Evolutionary conservation across 441 rosid species (phyloP), one percentile per base, ranked within the genome.

Genomic region (Pelargonium fulgidum): DNA sequence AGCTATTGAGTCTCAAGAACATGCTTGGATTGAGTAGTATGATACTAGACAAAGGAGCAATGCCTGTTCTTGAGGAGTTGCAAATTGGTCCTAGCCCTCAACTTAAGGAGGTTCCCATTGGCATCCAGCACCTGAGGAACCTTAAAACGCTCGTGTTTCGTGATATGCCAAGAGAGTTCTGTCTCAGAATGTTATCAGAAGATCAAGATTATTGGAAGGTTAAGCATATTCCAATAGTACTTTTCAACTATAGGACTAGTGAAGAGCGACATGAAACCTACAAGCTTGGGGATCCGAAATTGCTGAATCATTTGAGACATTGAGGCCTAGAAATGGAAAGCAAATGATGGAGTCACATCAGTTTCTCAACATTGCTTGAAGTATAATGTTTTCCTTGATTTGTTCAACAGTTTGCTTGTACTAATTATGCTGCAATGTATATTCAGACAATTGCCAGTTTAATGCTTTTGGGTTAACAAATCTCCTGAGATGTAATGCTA

Each of bases 61-160:
- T 65, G 29, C 63, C 69, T 36, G n/a, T 56, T 52, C 74, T 71
- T 52, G 64, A 71, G 52, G 50, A 64, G 62, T 36, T 71, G 26
- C 20, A 13, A 6, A 36, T 71, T 11, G 54, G 69, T n/a, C 63
- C 68, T 12, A 26, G 66, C 64, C 68, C 62, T 50, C 52, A 50
- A 20, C 54, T 64, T 62, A 6, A 54, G 7, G 62, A 71, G 68
- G 64, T 65, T 22, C 74, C 74, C 8, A 33, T 64, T 2, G 66
- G 75, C 26, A 71, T 71, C 22, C 63, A 71, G 1, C 54, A 62
- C 39, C 45, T 71, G 65, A 52, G 22, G 26, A 54, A 52, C 54
- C 68, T 71, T 11, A 65, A 65, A 52, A 3, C 41, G 13, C 44
- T 71, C 0, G n/a, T 12, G 26, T 71, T 72, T n/a, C 0, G 2